A percentile compares a stretch with the other conserved stretches of the same genome.
These are phyloP conservation scores for Corinectria fuckeliana DNA, from an alignment of 2,329 filamentous ascomycete genomes.

Conservation along the genomic window DNA sequence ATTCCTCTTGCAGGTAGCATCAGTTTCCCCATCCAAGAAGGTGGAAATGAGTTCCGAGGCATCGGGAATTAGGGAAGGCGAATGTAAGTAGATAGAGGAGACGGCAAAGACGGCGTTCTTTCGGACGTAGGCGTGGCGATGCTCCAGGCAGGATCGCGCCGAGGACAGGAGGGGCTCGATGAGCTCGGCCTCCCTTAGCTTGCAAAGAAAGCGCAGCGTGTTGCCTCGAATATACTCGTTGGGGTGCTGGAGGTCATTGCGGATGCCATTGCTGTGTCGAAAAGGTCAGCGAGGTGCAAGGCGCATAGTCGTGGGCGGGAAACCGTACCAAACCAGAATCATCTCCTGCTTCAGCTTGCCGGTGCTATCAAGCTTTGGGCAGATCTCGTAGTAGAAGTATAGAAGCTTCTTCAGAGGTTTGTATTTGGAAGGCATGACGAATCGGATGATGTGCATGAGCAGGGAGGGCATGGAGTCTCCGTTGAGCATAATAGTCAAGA, in stretches of 20 bases:
- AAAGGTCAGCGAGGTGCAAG: constrained; percentile 16
- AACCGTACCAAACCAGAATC: constrained; percentile 89
- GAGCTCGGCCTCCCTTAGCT: constrained; percentile 92
- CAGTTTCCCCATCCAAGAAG: constrained; percentile 90
- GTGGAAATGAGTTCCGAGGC: constrained; percentile 88
- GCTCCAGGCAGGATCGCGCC: constrained; percentile 88
- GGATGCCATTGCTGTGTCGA: constrained; percentile 85
- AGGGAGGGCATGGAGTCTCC: constrained; percentile 94
- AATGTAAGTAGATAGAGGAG: constrained; percentile 89
- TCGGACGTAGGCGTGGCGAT: constrained; percentile 95
- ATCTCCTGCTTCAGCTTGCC: constrained; percentile 99
- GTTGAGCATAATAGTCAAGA: constrained; percentile 97
- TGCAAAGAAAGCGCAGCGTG: constrained; percentile 96
- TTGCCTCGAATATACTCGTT: constrained; percentile 99
- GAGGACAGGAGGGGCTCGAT: constrained; percentile 95
- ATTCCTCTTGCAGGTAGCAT: constrained; percentile 97
- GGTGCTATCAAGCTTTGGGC: constrained; percentile 88
- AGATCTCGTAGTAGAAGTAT: constrained; percentile 99
- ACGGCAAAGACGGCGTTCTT: constrained; percentile 98
- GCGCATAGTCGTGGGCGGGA: constrained; percentile 1
- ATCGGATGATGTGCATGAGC: constrained; percentile 99
- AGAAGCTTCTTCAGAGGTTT: constrained; percentile 97
- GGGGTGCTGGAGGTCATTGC: constrained; percentile 94
- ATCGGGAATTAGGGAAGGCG: constrained; percentile 90
- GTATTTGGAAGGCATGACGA: constrained; percentile 98